Evolutionary conservation across 2,329 filamentous ascomycete species (phyloP), one percentile per base, ranked within the genome.

Genomic region (Microdochium nivale): DNA sequence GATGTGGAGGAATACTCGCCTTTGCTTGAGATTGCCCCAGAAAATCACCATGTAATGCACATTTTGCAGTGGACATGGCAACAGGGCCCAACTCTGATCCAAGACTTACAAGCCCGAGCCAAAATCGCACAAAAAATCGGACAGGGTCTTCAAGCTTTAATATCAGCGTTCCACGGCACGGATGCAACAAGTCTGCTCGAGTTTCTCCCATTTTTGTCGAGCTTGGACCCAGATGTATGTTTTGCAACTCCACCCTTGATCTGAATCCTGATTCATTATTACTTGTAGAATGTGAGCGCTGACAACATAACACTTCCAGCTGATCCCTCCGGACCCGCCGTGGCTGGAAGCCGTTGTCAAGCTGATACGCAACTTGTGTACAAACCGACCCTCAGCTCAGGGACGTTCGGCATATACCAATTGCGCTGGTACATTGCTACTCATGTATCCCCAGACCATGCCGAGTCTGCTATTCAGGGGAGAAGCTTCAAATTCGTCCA

Each of bases 391-490:
- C 49, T 80, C 77, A 1, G 66, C 74, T 2, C 71, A 74, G 52
- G 77, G 77, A 13, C 74, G 83, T 30, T 71, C 75, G 21, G 79
- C 82, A 3, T 84, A 82, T 59, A 83, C 78, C 9, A 78, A 80
- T 51, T 74, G 81, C 21, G 70, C 79, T 3, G 79, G 80, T 2
- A 72, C 77, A 2, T 67, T 87, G 14, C 70, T 87, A 7, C 75
- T 80, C 53, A 65, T 67, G 1, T 86, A 81, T 56, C 79, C 78
- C 2, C 57, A 61, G 1, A 63, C 67, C 3, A 71, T 71, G 1
- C 67, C 77, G 0, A 59, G 61, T 9, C 62, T 80, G 2, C 67
- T 87, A 2, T 87, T 87, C 66, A 44, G 21, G 13, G 40, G 21
- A 11, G 40, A 44, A 7, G 9, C 40, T 7, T 67, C 70, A 8